A percentile compares a stretch with the other conserved stretches of the same genome.
These are phyloP conservation scores for Rhizoctonia solani DNA, from an alignment of 1,284 basidiomycete species.

Conservation along the genomic window DNA sequence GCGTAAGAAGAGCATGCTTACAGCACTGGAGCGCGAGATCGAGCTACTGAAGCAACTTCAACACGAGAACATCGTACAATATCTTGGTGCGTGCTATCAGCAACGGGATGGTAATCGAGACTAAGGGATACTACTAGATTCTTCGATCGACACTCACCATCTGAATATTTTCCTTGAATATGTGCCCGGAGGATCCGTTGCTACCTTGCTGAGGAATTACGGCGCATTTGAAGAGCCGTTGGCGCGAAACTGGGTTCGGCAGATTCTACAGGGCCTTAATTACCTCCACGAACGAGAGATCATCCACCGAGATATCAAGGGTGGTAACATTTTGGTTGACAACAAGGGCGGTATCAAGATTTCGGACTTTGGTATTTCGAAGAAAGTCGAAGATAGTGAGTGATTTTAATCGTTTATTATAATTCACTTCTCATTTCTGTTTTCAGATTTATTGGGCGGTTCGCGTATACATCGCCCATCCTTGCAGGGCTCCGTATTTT, in stretches of 20 bases:
- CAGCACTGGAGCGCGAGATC: constrained; percentile 93
- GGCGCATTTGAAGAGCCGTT: constrained; percentile 96
- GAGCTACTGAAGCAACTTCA: constrained; percentile 93
- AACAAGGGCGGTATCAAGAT: constrained; percentile 68
- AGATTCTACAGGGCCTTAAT: constrained; percentile 88
- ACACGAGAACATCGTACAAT: constrained; percentile 98
- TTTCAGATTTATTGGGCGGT: constrained; percentile 71
- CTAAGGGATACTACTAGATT: constrained; percentile 58
- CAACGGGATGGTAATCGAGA: not conserved
- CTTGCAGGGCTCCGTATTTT: constrained; percentile 95
- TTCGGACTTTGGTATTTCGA: constrained; percentile 96
- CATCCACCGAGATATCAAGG: constrained; percentile 67
- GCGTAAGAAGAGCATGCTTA: constrained; percentile 93
- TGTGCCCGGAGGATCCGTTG: constrained; percentile 96
- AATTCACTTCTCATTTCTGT: constrained; percentile 17
- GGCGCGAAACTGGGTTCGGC: constrained; percentile 92
- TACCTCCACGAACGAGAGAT: constrained; percentile 95
- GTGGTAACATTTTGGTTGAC: constrained; percentile 65
- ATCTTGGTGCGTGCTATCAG: constrained; percentile 82
- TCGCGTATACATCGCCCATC: constrained; percentile 85
- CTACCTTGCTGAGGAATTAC: constrained; percentile 89
- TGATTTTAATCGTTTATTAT: constrained; percentile 40
- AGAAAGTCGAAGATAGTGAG: constrained; percentile 95
- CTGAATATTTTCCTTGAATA: constrained; percentile 99
- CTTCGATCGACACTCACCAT: constrained; percentile 82